Conservation (phyloP, 768 basidiomycete genomes). For the Hebeloma cylindrosporum region DNA sequence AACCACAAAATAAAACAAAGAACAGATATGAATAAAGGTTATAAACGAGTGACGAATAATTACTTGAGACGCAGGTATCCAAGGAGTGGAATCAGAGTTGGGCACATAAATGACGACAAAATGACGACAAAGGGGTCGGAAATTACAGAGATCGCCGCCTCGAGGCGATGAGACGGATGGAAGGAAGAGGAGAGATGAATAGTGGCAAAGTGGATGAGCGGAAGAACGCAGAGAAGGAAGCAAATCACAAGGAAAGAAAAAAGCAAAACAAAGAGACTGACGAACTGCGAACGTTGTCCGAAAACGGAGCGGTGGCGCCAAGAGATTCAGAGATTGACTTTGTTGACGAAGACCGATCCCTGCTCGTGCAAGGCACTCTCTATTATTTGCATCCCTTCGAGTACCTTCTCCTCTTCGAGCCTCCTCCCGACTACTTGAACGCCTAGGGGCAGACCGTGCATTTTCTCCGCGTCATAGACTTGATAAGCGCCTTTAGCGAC, state of each 20-base stretch:
- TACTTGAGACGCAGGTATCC: no score
- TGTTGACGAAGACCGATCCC: slow-evolving; percentile 23
- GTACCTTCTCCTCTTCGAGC: slow-evolving; percentile 71
- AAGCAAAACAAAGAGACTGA: not conserved
- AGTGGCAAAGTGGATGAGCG: slow-evolving; percentile 2
- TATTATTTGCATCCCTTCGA: slow-evolving; percentile 65
- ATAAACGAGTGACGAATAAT: not conserved
- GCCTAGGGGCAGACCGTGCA: slow-evolving; percentile 69
- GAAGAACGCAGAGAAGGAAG: not conserved
- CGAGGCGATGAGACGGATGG: not conserved
- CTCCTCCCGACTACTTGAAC: slow-evolving; percentile 63
- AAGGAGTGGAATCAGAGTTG: no score
- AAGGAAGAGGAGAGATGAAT: not conserved
- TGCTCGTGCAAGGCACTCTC: slow-evolving; percentile 36
- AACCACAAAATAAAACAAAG: not conserved
- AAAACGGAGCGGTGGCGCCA: not conserved
- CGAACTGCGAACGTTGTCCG: not conserved
- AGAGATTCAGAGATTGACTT: slow-evolving; percentile 18
- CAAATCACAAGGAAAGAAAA: not conserved
- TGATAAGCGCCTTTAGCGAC: slow-evolving; percentile 41
- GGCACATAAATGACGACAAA: not conserved
- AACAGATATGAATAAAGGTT: slow-evolving; percentile 12
- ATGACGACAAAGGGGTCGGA: not conserved
- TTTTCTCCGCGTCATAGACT: slow-evolving; percentile 58
- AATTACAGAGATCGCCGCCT: not conserved